Percentiles rank a stretch among this genome's conserved stretches.
These are phyloP conservation scores for Solanum pennellii DNA, from an alignment of 257 asterid species.

Conservation along the genomic window DNA sequence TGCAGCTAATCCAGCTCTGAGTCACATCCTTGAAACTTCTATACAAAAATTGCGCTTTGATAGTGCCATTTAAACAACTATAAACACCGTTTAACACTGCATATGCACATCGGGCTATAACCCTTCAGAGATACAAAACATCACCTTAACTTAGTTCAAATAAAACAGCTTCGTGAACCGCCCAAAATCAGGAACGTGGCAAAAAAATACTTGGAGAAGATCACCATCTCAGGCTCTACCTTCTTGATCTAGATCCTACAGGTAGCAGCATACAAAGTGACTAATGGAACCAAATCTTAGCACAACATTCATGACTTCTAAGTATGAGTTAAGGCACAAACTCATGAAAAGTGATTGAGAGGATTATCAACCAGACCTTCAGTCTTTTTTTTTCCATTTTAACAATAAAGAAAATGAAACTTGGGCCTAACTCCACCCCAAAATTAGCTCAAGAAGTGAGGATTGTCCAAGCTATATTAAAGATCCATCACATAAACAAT, in stretches of 20 bases:
- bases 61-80: not conserved
- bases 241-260: slow-evolving; percentile 1
- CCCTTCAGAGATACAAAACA: not conserved
- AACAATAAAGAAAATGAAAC: not conserved
- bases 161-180: not conserved
- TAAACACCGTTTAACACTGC: not conserved
- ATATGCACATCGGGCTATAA: not conserved
- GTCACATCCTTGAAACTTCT: not conserved
- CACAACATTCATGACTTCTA: not conserved
- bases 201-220: not conserved
- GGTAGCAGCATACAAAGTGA: not conserved
- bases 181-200: not conserved
- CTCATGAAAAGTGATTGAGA: not conserved
- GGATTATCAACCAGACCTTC: not conserved
- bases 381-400: not conserved
- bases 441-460: not conserved
- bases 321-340: not conserved
- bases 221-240: not conserved
- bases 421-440: not conserved
- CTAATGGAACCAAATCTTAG: not conserved
- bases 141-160: not conserved
- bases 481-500: not conserved
- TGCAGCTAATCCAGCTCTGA: not conserved
- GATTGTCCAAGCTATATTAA: not conserved
- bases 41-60: not conserved